These are phyloP conservation scores for Colletotrichum sp. DNA, from an alignment of 2,329 filamentous ascomycete genomes.

Conservation along the genomic window DNA sequence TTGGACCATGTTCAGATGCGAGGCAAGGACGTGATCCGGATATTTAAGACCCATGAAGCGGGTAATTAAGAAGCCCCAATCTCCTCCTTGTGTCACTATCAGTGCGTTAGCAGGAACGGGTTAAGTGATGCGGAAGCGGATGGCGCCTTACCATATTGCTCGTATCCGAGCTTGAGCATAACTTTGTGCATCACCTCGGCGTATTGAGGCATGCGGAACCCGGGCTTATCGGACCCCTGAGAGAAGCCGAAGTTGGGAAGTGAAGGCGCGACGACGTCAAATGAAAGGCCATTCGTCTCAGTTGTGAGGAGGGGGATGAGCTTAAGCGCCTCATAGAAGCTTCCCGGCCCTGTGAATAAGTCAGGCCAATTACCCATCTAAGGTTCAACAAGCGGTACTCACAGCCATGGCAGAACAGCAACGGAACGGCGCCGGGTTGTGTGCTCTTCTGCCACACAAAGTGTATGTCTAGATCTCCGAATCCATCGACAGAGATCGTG, in stretches of 20 bases:
- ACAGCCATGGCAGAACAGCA: slow-evolving; percentile 74
- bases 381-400: slow-evolving; percentile 12
- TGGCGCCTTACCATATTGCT: slow-evolving; percentile 52
- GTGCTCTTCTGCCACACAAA: slow-evolving; percentile 64
- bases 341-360: slow-evolving; percentile 59
- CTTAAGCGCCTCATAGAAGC: slow-evolving; percentile 70
- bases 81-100: slow-evolving; percentile 64
- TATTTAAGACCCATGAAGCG: slow-evolving; percentile 66
- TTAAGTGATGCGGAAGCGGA: slow-evolving; percentile 3
- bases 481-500: slow-evolving; percentile 58
- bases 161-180: slow-evolving; percentile 72
- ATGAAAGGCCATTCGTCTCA: slow-evolving; percentile 43
- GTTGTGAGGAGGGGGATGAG: slow-evolving; percentile 56
- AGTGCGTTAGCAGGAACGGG: slow-evolving; percentile 24
- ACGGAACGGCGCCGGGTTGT: slow-evolving; percentile 59
- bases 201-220: slow-evolving; percentile 37
- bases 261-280: slow-evolving; percentile 63
- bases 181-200: slow-evolving; percentile 67
- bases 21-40: slow-evolving; percentile 60
- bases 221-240: slow-evolving; percentile 37
- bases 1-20: slow-evolving; percentile 64
- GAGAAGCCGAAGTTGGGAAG: slow-evolving; percentile 61
- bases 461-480: slow-evolving; percentile 65
- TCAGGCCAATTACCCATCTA: not conserved
- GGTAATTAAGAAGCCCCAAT: slow-evolving; percentile 74